These are phyloP conservation scores for Alternaria triticimaculans DNA, from an alignment of 2,329 filamentous ascomycete species.

Conservation along the genomic window DNA sequence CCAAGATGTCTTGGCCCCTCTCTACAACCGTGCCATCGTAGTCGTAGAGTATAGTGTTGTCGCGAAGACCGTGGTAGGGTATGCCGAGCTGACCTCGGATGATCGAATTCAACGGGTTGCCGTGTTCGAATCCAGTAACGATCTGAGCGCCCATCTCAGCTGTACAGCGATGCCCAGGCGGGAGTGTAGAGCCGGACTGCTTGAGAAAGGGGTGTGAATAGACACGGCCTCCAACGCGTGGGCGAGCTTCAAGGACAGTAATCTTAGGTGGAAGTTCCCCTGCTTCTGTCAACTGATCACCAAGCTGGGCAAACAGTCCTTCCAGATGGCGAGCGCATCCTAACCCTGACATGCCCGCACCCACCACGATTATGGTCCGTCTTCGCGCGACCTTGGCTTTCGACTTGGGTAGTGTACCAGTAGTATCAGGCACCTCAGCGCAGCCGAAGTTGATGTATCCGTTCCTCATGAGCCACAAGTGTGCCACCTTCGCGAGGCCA, in stretches of 20 bases:
- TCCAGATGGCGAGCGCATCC: slow-evolving; percentile 92
- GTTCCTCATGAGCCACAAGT: slow-evolving; percentile 87
- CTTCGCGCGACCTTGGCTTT: slow-evolving; percentile 58
- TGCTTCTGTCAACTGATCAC: slow-evolving; percentile 67
- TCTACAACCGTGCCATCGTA: slow-evolving; percentile 79
- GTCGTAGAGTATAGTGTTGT: slow-evolving; percentile 89
- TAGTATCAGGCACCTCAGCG: slow-evolving; percentile 68
- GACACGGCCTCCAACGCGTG: slow-evolving; percentile 87
- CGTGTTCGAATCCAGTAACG: slow-evolving; percentile 93
- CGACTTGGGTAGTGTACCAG: slow-evolving; percentile 41
- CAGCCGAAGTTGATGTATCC: slow-evolving; percentile 98
- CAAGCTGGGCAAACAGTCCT: slow-evolving; percentile 81
- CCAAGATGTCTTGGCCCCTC: slow-evolving; percentile 76
- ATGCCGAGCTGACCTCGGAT: slow-evolving; percentile 89
- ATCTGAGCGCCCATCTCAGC: slow-evolving; percentile 99
- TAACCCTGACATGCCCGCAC: slow-evolving; percentile 91
- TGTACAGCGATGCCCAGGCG: slow-evolving; percentile 69
- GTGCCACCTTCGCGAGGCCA: slow-evolving; percentile 83
- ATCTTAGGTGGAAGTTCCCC: slow-evolving; percentile 76
- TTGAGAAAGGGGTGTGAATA: slow-evolving; percentile 79
- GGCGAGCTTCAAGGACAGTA: slow-evolving; percentile 83
- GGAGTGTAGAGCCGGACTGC: slow-evolving; percentile 61
- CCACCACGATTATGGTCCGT: slow-evolving; percentile 84
- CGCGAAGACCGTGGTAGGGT: slow-evolving; percentile 80
- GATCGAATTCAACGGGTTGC: slow-evolving; percentile 90